Percentiles rank a stretch among this genome's conserved stretches.
phyloP scores from a whole-genome alignment of 495 filamentous ascomycete genomes.

The Hypoxylon fuscum region DNA sequence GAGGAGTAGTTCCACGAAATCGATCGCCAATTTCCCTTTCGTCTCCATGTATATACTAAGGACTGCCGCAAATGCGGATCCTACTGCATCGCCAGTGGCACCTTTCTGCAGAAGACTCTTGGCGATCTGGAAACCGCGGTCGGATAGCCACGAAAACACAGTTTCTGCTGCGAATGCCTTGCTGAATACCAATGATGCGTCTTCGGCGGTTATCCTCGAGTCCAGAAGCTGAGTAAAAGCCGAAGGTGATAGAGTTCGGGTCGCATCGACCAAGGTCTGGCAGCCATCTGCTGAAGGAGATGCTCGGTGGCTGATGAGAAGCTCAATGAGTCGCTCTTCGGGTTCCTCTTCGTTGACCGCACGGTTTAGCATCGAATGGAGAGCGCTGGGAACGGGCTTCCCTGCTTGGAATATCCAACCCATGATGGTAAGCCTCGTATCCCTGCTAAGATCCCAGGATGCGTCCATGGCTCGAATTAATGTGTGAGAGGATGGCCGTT shows the following conservation, averaged over 20 bases:
- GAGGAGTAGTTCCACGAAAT: constrained; percentile 49
- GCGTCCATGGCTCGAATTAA: constrained; percentile 55
- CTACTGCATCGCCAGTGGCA: constrained; percentile 51
- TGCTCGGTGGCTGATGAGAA: constrained; percentile 53
- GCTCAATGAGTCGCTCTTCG: constrained; percentile 51
- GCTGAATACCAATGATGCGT: constrained; percentile 50
- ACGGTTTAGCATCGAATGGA: constrained; percentile 51
- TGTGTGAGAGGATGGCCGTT: constrained; percentile 49
- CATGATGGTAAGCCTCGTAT: constrained; percentile 53
- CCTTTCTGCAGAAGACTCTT: constrained; percentile 53
- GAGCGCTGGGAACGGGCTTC: constrained; percentile 47
- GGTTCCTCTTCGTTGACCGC: constrained; percentile 57
- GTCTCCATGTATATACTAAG: constrained; percentile 47
- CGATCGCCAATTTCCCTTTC: constrained; percentile 43
- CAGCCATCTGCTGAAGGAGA: constrained; percentile 54
- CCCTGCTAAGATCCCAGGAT: constrained; percentile 50
- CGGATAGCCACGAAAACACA: constrained; percentile 49
- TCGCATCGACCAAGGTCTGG: constrained; percentile 55
- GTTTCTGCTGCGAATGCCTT: constrained; percentile 48
- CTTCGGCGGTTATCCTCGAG: constrained; percentile 43
- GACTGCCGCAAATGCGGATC: constrained; percentile 47
- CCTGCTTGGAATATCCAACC: constrained; percentile 57
- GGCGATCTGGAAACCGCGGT: constrained; percentile 49
- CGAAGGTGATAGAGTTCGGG: constrained; percentile 41
- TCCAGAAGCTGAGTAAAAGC: constrained; percentile 51